A percentile compares a stretch with the other conserved stretches of the same genome.
Evolutionary conservation across 805 yeast genomes (phyloP).

Genomic region (Lipomyces mesembrius): DNA sequence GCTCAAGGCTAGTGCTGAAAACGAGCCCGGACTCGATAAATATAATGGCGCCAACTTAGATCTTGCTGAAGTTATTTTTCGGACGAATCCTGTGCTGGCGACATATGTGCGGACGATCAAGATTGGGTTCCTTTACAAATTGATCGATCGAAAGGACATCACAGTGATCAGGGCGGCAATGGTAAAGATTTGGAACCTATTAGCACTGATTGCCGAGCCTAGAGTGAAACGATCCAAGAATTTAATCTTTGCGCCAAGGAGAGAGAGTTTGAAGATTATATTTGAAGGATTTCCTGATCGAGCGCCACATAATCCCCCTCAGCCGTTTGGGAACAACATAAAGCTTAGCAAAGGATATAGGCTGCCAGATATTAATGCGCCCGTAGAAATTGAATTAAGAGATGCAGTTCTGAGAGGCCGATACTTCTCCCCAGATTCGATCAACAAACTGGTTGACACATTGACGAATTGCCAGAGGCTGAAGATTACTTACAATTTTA

Average conservation of each 20-base stretch:
- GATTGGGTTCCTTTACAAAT: neutral
- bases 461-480: neutral
- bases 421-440: neutral
- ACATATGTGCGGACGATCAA: slow-evolving; percentile 10
- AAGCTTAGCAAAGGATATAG: neutral
- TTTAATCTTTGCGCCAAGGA: slow-evolving; percentile 3
- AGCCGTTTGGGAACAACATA: neutral
- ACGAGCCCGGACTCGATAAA: neutral
- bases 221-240: neutral
- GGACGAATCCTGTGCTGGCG: slow-evolving; percentile 17
- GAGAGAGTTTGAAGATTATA: slow-evolving; percentile 2
- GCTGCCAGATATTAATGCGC: slow-evolving; percentile 7
- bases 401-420: slow-evolving; percentile 10
- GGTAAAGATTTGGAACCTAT: slow-evolving; percentile 6
- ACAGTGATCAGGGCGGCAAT: slow-evolving; percentile 1
- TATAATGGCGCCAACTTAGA: slow-evolving; percentile 1
- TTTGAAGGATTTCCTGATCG: neutral
- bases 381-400: slow-evolving; percentile 5
- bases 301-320: neutral
- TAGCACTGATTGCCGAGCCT: slow-evolving; percentile 12
- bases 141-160: slow-evolving; percentile 1
- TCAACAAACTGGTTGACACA: slow-evolving; percentile 1
- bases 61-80: slow-evolving; percentile 8
- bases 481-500: slow-evolving; percentile 6
- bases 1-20: neutral